Conservation (phyloP, 768 basidiomycete species). For the Plicaturopsis crispa region DNA sequence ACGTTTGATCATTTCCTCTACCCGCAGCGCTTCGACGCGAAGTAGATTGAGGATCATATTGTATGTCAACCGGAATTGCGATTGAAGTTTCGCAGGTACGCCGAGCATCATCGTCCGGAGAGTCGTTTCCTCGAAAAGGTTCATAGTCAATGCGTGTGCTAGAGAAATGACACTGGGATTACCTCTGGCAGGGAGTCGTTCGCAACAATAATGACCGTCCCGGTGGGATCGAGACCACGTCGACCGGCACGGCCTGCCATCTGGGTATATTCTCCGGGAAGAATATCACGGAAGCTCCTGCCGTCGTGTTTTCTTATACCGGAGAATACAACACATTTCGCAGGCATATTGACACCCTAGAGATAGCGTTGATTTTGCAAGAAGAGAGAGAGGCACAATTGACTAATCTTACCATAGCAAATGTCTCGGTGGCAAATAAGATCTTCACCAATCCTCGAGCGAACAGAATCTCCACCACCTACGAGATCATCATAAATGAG, state of each 20-base stretch:
- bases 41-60: slow-evolving; percentile 98
- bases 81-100: slow-evolving; percentile 84
- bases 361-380: slow-evolving; percentile 4
- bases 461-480: slow-evolving; percentile 96
- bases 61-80: slow-evolving; percentile 96
- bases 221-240: slow-evolving; percentile 89
- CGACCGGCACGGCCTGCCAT: slow-evolving; percentile 99
- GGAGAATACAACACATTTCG: slow-evolving; percentile 94
- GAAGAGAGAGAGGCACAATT: background rate
- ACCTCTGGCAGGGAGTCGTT: slow-evolving; percentile 87
- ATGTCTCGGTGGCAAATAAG: slow-evolving; percentile 97
- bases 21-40: slow-evolving; percentile 89
- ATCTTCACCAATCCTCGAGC: slow-evolving; percentile 93
- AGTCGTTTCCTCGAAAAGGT: slow-evolving; percentile 48
- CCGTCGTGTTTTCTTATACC: slow-evolving; percentile 95
- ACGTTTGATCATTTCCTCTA: slow-evolving; percentile 99
- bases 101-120: slow-evolving; percentile 91
- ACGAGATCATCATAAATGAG: slow-evolving; percentile 8
- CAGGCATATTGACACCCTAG: slow-evolving; percentile 99
- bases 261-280: slow-evolving; percentile 94
- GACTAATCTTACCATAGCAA: slow-evolving; percentile 81
- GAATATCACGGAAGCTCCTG: slow-evolving; percentile 79
- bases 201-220: slow-evolving; percentile 88
- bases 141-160: background rate
- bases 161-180: slow-evolving; percentile 5